Conservation (phyloP, 805 yeast species). For the Barnettozyma siamensis region DNA sequence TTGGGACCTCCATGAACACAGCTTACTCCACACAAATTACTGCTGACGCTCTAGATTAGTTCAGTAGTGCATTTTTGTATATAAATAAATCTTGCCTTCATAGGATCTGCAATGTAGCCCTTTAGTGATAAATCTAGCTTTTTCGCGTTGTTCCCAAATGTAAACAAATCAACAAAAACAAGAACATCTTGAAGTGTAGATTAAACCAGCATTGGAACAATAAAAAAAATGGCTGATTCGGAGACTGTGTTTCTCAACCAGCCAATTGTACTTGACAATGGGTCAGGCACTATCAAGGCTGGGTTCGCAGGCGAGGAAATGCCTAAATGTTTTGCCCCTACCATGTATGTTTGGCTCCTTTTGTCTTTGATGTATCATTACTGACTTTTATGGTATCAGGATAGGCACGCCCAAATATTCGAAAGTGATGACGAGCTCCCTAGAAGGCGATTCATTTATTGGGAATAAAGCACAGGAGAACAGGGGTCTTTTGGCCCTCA, state of each 20-base stretch:
- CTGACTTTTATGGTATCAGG: conserved; percentile 13
- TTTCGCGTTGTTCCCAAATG: neutral
- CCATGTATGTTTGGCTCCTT: conserved; percentile 45
- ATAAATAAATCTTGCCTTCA: neutral
- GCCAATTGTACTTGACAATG: conserved; percentile 76
- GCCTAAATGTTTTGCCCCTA: conserved; percentile 61
- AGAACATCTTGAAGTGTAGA: conserved; percentile 1
- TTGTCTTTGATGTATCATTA: conserved; percentile 9
- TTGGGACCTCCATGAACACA: conserved; percentile 12
- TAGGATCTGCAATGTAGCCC: too few species aligned
- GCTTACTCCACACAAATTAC: conserved; percentile 10
- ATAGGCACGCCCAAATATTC: conserved; percentile 83
- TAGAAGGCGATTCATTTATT: conserved; percentile 61
- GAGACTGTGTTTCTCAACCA: conserved; percentile 44
- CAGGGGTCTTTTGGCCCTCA: conserved; percentile 68
- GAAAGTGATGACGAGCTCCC: conserved; percentile 71
- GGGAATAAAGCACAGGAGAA: conserved; percentile 72
- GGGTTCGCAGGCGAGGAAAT: conserved; percentile 91
- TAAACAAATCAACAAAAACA: conserved; percentile 1
- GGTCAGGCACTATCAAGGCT: conserved; percentile 79
- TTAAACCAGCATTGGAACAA: neutral
- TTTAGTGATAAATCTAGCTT: too few species aligned
- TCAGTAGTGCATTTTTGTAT: neutral
- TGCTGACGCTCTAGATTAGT: conserved; percentile 4
- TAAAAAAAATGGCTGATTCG: conserved; percentile 7